Evolutionary conservation across 1,284 basidiomycete species (phyloP).

Genomic region (Ustilago shanxiensis): DNA sequence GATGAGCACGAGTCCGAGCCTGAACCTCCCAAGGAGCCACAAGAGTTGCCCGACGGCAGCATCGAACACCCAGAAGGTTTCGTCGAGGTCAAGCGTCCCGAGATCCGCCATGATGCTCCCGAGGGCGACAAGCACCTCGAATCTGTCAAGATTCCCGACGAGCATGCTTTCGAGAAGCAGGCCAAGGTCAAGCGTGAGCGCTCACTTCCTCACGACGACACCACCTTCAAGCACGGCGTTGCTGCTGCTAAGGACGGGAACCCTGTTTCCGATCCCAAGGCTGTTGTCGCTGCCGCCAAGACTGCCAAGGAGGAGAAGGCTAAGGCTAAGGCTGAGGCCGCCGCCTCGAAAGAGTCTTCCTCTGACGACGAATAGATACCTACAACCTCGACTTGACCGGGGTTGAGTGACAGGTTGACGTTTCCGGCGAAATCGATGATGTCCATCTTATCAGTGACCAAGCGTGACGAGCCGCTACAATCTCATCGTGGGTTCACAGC

Average conservation of each 20-base stretch:
- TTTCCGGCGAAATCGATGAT: too few species aligned
- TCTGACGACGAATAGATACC: constrained; percentile 17
- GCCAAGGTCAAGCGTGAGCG: constrained; percentile 40
- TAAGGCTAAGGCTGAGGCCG: constrained; percentile 23
- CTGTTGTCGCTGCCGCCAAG: constrained; percentile 44
- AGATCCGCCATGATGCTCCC: constrained; percentile 44
- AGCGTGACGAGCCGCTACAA: too few species aligned
- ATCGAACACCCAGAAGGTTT: constrained; percentile 56
- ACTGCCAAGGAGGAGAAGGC: constrained; percentile 48
- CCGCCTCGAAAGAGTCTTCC: constrained; percentile 8
- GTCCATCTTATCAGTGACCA: too few species aligned
- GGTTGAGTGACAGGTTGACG: neutral
- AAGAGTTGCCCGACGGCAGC: constrained; percentile 49
- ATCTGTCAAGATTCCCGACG: constrained; percentile 37
- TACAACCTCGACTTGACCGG: neutral
- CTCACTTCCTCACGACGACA: constrained; percentile 36
- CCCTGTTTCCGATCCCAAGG: constrained; percentile 48
- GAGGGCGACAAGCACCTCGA: constrained; percentile 51
- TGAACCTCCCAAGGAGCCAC: constrained; percentile 37
- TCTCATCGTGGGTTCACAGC: neutral
- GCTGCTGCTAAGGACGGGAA: constrained; percentile 55
- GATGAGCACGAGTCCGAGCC: constrained; percentile 17
- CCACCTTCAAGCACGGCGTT: constrained; percentile 53
- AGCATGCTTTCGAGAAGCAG: constrained; percentile 49
- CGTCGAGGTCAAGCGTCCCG: constrained; percentile 50